phyloP scores from a whole-genome alignment of 202 grass and related monocot species.

The Sporobolus alterniflorus region DNA sequence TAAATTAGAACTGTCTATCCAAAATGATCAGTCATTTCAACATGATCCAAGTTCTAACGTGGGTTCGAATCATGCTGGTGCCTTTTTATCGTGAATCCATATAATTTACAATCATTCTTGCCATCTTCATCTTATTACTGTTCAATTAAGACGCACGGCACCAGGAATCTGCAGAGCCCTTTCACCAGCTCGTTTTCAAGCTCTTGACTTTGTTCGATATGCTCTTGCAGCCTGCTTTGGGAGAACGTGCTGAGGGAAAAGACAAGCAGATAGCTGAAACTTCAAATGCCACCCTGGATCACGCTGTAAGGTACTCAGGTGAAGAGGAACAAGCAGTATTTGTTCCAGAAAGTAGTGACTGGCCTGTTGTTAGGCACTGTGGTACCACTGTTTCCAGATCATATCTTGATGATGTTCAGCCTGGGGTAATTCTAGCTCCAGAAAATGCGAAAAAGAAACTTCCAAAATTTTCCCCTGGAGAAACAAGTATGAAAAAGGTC shows the following conservation, averaged over 20 bases:
- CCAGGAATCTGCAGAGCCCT: background rate
- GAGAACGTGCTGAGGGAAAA: constrained; percentile 35
- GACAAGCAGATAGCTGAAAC: constrained; percentile 20
- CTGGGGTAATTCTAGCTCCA: constrained; percentile 37
- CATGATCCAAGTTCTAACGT: background rate
- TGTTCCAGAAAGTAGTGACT: constrained; percentile 52
- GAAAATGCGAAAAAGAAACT: constrained; percentile 38
- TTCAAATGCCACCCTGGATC: constrained; percentile 44
- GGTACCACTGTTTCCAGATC: constrained; percentile 49
- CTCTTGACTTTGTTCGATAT: constrained; percentile 8
- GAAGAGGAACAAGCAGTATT: constrained; percentile 40
- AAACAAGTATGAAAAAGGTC: constrained; percentile 37
- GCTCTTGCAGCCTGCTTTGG: constrained; percentile 37
- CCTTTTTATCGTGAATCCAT: background rate
- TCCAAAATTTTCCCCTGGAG: constrained; percentile 44
- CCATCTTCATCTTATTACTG: background rate
- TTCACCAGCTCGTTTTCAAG: background rate
- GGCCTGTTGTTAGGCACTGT: constrained; percentile 49
- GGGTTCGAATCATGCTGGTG: background rate
- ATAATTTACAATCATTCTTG: background rate
- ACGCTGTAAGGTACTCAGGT: constrained; percentile 36
- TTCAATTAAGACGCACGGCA: background rate
- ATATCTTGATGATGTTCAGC: constrained; percentile 41
- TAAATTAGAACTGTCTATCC: background rate
- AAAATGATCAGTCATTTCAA: background rate